Percentiles rank a stretch among this genome's conserved stretches.
Evolutionary conservation across 1,284 basidiomycete genomes (phyloP).

Genomic region (Caloboletus firmus): DNA sequence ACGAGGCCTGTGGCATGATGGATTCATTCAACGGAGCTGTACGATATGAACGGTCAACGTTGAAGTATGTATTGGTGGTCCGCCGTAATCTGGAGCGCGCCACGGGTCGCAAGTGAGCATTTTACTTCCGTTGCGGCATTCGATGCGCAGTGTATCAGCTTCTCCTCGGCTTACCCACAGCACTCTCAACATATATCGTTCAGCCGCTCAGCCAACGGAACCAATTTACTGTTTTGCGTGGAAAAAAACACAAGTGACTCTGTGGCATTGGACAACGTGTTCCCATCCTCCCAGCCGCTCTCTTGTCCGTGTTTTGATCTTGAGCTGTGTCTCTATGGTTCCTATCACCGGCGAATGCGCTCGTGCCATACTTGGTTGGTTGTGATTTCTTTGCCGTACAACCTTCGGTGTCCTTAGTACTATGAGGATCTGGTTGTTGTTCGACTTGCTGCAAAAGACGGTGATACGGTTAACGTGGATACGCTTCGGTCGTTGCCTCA

Average conservation of each 20-base stretch:
- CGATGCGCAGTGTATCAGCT: background rate
- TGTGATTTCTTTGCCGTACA: background rate
- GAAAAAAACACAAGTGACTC: background rate
- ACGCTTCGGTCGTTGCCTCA: background rate
- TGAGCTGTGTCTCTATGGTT: conserved; percentile 11
- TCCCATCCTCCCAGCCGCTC: background rate
- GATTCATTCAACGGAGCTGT: conserved; percentile 1
- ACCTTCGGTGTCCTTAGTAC: too few species aligned
- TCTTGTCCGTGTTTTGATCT: background rate
- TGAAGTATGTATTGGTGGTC: conserved; percentile 8
- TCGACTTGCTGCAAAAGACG: background rate
- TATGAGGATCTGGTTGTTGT: background rate
- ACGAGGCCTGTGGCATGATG: conserved; percentile 5
- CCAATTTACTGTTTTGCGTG: background rate
- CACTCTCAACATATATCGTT: background rate
- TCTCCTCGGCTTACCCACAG: conserved; percentile 19
- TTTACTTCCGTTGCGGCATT: conserved; percentile 11
- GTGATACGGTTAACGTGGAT: conserved; percentile 9
- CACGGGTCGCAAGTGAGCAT: background rate
- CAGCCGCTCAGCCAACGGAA: background rate
- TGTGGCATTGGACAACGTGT: background rate
- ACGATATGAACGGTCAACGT: background rate
- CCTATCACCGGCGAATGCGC: background rate
- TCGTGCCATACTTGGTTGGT: background rate
- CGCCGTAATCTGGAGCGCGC: background rate